Evolutionary conservation across 2,329 filamentous ascomycete genomes (phyloP).

Genomic region (Fonsecaea monophora): DNA sequence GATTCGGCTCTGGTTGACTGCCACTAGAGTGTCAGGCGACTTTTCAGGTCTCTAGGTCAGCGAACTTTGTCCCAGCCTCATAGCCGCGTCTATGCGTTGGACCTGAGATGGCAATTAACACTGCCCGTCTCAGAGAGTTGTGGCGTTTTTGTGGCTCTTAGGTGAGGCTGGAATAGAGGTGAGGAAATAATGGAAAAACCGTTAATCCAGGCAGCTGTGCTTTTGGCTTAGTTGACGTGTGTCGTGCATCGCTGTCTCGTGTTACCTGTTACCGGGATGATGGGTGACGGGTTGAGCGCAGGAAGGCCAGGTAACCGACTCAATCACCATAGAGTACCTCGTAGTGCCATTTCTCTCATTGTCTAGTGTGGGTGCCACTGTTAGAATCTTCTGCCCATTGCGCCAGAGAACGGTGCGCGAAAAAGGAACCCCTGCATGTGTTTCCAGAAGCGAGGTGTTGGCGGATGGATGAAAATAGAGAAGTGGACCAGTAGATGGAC

Average conservation of each 20-base stretch:
- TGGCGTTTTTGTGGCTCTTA: slow-evolving; percentile 21
- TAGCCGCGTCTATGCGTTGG: slow-evolving; percentile 19
- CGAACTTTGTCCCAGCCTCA: slow-evolving; percentile 17
- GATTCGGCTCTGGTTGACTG: slow-evolving; percentile 14
- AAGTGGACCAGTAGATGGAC: slow-evolving; percentile 9
- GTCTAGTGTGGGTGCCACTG: background rate
- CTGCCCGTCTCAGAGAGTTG: slow-evolving; percentile 2
- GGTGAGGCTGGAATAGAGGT: slow-evolving; percentile 25
- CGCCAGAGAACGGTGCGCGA: slow-evolving; percentile 7
- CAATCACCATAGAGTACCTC: slow-evolving; percentile 8
- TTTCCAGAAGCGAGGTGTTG: slow-evolving; percentile 29
- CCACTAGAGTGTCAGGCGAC: slow-evolving; percentile 16
- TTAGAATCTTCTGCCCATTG: background rate
- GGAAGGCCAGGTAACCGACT: slow-evolving; percentile 26
- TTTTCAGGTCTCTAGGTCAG: background rate
- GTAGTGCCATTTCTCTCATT: background rate
- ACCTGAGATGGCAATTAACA: slow-evolving; percentile 5
- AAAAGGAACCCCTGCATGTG: slow-evolving; percentile 3
- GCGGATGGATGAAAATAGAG: slow-evolving; percentile 31
- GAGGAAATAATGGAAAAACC: slow-evolving; percentile 24
- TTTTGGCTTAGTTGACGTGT: background rate
- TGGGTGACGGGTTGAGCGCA: slow-evolving; percentile 16
- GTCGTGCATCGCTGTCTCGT: slow-evolving; percentile 2
- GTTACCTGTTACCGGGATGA: background rate
- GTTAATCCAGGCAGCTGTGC: slow-evolving; percentile 21